Evolutionary conservation across 441 rosid genomes (phyloP).

Genomic region (Syzygium syzygioides): DNA sequence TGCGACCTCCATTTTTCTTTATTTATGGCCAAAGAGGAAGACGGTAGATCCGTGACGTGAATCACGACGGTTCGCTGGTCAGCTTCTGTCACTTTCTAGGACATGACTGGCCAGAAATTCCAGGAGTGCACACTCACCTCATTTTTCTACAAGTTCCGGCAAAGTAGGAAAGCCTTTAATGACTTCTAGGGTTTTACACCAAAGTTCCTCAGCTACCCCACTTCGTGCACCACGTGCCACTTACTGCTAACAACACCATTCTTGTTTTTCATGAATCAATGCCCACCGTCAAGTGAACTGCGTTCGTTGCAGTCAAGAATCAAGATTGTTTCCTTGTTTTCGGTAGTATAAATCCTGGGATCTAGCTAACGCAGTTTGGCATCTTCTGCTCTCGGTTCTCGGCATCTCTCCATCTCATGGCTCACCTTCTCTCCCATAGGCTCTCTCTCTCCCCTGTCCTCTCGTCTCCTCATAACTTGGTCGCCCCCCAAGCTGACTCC

Average conservation of each 20-base stretch:
- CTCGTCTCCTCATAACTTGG: background rate
- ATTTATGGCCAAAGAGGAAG: background rate
- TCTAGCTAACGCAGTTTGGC: constrained; percentile 30
- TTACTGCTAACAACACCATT: background rate
- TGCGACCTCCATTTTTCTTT: background rate
- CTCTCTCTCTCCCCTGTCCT: background rate
- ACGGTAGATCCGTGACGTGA: background rate
- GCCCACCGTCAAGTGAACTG: background rate
- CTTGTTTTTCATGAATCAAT: constrained; percentile 9
- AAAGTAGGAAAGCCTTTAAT: background rate
- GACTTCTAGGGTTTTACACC: background rate
- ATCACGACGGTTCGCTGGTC: background rate
- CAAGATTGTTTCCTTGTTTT: background rate
- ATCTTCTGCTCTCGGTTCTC: constrained; percentile 41
- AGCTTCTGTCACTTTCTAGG: background rate
- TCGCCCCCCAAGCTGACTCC: background rate
- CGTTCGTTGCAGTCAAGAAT: background rate
- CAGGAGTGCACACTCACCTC: background rate
- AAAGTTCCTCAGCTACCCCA: background rate
- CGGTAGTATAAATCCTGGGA: constrained; percentile 17
- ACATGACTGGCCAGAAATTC: background rate
- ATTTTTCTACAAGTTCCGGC: background rate
- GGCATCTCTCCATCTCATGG: constrained; percentile 31
- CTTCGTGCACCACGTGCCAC: background rate
- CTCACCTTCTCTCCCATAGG: background rate